Conservation (phyloP, 805 yeast genomes). For the Teunomyces panamensis region DNA sequence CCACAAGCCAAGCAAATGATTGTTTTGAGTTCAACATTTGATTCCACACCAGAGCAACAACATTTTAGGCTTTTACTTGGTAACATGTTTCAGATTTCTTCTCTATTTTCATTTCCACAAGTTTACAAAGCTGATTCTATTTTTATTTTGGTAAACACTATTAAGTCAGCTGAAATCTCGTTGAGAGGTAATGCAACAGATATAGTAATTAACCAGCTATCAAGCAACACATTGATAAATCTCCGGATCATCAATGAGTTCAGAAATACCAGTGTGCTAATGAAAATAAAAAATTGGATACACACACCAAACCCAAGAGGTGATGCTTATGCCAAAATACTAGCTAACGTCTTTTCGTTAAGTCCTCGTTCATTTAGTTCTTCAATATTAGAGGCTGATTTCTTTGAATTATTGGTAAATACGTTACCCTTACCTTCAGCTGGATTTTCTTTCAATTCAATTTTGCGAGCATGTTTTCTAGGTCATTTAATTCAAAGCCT, state of each 20-base stretch:
- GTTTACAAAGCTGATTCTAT: conserved; percentile 34
- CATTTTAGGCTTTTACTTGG: conserved; percentile 27
- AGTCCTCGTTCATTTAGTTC: conserved; percentile 30
- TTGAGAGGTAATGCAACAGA: conserved; percentile 49
- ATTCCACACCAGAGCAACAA: conserved; percentile 17
- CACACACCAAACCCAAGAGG: conserved; percentile 20
- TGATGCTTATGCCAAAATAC: conserved; percentile 30
- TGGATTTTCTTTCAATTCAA: conserved; percentile 44
- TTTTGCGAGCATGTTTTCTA: conserved; percentile 48
- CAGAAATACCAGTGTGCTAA: conserved; percentile 30
- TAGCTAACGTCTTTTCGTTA: conserved; percentile 35
- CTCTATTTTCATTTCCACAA: conserved; percentile 38
- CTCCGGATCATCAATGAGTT: conserved; percentile 49
- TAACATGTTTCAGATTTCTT: conserved; percentile 34
- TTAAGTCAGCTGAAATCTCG: conserved; percentile 64
- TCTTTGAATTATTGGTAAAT: conserved; percentile 51
- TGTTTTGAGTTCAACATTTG: conserved; percentile 12
- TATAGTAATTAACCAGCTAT: conserved; percentile 52
- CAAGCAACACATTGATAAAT: conserved; percentile 59
- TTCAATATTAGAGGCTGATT: conserved; percentile 43
- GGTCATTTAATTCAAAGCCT: conserved; percentile 52
- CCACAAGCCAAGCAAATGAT: conserved; percentile 29
- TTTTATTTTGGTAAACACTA: conserved; percentile 49
- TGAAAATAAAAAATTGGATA: conserved; percentile 38
- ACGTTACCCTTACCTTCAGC: conserved; percentile 46